Conservation (phyloP, 306 rosid species). For the Pyrus communis region DNA sequence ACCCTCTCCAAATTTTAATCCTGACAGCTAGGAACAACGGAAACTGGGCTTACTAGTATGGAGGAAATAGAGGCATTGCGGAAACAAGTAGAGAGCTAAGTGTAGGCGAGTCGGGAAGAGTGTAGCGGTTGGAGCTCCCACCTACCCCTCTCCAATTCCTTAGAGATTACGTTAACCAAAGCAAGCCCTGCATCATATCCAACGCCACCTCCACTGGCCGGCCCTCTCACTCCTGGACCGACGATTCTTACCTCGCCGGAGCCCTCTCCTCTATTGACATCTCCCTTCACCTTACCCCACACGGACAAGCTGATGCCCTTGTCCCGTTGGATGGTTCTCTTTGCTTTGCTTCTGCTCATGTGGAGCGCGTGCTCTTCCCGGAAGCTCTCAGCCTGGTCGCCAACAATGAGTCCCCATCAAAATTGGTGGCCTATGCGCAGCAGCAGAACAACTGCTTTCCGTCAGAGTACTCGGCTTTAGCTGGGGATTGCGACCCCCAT, state of each 20-base stretch:
- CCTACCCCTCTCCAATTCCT: constrained; percentile 55
- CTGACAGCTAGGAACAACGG: no score
- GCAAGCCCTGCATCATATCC: constrained; percentile 76
- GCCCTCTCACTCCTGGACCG: constrained; percentile 54
- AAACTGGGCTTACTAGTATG: no score
- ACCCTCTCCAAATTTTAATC: no score
- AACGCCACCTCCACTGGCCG: constrained; percentile 64
- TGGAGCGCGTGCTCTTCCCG: constrained; percentile 17
- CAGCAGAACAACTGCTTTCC: constrained; percentile 77
- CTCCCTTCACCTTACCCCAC: constrained; percentile 78
- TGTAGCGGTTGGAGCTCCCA: constrained; percentile 46
- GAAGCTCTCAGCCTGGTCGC: constrained; percentile 30
- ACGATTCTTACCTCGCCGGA: constrained; percentile 40
- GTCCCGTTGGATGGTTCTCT: constrained; percentile 14
- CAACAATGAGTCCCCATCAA: neutral
- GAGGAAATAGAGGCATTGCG: constrained; percentile 44
- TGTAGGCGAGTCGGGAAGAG: constrained; percentile 31
- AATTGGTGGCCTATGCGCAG: constrained; percentile 60
- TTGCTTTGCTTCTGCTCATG: constrained; percentile 39
- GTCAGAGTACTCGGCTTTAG: constrained; percentile 49
- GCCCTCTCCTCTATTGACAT: constrained; percentile 46
- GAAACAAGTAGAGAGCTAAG: constrained; percentile 68
- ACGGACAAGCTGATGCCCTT: constrained; percentile 67
- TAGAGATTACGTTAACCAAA: constrained; percentile 49
- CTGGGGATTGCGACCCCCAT: constrained; percentile 50